Conservation (phyloP, 2,329 filamentous ascomycete species). For the Cladosporium sp. region DNA sequence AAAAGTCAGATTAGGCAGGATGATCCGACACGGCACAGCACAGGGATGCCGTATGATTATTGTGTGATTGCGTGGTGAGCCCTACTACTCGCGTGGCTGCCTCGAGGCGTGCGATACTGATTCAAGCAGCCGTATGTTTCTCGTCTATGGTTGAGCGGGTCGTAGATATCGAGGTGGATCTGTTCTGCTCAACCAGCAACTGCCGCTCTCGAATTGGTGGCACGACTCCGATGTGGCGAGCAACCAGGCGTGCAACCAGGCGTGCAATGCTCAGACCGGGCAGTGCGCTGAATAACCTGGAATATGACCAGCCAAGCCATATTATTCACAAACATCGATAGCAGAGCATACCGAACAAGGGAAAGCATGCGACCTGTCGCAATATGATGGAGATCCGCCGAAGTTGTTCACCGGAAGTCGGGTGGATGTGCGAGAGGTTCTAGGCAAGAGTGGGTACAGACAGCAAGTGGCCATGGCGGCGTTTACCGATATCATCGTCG, state of each 20-base stretch:
- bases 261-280: not conserved
- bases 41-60: not conserved
- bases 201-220: not conserved
- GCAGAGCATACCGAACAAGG: not conserved
- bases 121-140: not conserved
- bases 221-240: not conserved
- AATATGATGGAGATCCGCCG: conserved; percentile 12
- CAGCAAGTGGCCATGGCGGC: not conserved
- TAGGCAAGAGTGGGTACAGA: conserved; percentile 10
- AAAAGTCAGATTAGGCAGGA: conserved; percentile 4
- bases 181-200: not conserved
- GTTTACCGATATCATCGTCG: conserved; percentile 5
- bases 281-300: not conserved
- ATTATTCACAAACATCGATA: not conserved
- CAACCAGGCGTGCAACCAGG: not conserved
- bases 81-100: conserved; percentile 1
- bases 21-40: conserved; percentile 8
- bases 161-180: not conserved
- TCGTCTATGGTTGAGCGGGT: conserved; percentile 1
- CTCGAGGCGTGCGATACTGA: not conserved
- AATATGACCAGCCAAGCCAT: not conserved
- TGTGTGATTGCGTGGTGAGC: not conserved
- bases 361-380: conserved; percentile 9
- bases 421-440: not conserved
- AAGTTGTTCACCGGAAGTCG: conserved; percentile 16